phyloP scores from a whole-genome alignment of 1,139 yeast genomes.

The Pneumocystis oryctolagi region DNA sequence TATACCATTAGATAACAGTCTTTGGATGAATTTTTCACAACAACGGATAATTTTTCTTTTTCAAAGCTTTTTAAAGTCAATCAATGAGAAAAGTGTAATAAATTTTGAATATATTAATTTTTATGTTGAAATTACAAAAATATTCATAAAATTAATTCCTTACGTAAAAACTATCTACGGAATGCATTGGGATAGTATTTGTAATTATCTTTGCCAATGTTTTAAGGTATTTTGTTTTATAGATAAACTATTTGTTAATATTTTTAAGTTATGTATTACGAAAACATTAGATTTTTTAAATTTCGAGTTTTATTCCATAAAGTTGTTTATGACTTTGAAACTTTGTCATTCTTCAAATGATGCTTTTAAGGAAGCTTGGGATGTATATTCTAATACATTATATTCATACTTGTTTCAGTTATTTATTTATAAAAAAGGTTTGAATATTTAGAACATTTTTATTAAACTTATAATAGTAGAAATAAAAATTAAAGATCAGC shows the following conservation, averaged over 20 bases:
- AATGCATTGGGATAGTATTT: slow-evolving; percentile 17
- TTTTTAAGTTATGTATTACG: slow-evolving; percentile 22
- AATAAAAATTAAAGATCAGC: slow-evolving; percentile 17
- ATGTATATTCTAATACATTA: background rate
- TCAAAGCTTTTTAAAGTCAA: slow-evolving; percentile 11
- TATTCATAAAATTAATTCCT: slow-evolving; percentile 33
- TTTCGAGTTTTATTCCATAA: slow-evolving; percentile 37
- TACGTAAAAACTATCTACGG: slow-evolving; percentile 16
- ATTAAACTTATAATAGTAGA: slow-evolving; percentile 28
- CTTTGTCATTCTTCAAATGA: slow-evolving; percentile 22
- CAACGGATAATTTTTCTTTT: slow-evolving; percentile 31
- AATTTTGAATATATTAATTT: slow-evolving; percentile 29
- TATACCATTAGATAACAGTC: slow-evolving; percentile 23
- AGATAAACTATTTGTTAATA: background rate
- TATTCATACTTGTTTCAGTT: background rate
- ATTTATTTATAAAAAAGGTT: slow-evolving; percentile 24
- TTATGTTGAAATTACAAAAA: slow-evolving; percentile 39
- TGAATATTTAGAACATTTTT: slow-evolving; percentile 28
- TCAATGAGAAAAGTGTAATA: background rate
- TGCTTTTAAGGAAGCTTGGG: slow-evolving; percentile 17
- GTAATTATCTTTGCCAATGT: slow-evolving; percentile 14
- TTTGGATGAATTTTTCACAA: slow-evolving; percentile 34
- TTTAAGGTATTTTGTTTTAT: slow-evolving; percentile 8
- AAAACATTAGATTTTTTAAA: slow-evolving; percentile 26
- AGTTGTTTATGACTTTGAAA: slow-evolving; percentile 27